A percentile compares a stretch with the other conserved stretches of the same genome.
These are phyloP conservation scores for Santalum album DNA, from an alignment of 164 flowering plant species.

Conservation along the genomic window DNA sequence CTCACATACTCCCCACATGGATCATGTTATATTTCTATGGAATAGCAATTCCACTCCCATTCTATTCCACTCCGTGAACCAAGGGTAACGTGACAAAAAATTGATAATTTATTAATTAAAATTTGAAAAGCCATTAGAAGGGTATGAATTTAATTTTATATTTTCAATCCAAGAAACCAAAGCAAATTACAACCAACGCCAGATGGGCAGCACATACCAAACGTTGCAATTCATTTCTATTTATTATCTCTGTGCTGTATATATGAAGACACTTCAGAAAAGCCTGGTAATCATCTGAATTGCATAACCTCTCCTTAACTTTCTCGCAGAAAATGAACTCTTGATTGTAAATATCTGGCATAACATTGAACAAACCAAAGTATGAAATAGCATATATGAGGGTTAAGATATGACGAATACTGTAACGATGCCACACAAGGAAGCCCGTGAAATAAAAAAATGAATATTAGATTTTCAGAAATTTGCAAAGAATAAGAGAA, in stretches of 20 bases:
- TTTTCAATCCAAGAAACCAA: neutral
- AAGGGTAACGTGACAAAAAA: too few species aligned
- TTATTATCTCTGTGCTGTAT: slow-evolving; percentile 56
- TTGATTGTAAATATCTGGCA: slow-evolving; percentile 49
- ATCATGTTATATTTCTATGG: too few species aligned
- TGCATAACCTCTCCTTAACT: slow-evolving; percentile 53
- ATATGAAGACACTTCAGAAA: slow-evolving; percentile 65
- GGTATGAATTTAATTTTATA: too few species aligned
- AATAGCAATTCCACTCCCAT: too few species aligned
- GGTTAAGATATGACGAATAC: neutral
- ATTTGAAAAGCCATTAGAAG: too few species aligned
- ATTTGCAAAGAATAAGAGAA: too few species aligned
- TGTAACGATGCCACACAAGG: neutral
- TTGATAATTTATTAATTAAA: too few species aligned
- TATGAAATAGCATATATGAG: too few species aligned
- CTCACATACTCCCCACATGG: too few species aligned
- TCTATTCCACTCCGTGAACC: too few species aligned
- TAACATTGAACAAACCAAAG: neutral
- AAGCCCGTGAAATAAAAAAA: too few species aligned
- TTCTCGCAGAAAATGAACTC: slow-evolving; percentile 58
- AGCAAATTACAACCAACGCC: neutral
- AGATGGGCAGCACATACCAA: slow-evolving; percentile 31
- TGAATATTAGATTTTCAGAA: too few species aligned
- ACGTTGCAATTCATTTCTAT: slow-evolving; percentile 44
- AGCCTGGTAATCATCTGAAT: slow-evolving; percentile 57